Conservation (phyloP, 768 basidiomycete species). For the Mycena galopus region DNA sequence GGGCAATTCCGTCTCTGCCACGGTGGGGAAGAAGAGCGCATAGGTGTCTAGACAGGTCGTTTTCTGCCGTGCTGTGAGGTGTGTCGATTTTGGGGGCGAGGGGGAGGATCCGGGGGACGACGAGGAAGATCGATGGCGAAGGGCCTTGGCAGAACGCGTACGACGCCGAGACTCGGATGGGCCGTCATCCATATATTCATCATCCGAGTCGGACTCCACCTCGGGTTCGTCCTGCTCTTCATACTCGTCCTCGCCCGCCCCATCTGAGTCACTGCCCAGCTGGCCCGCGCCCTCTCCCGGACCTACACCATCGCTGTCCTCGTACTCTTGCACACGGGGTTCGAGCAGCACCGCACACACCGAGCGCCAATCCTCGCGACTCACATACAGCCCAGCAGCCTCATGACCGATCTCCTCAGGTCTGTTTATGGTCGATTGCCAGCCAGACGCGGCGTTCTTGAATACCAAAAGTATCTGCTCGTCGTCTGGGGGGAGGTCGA, state of each 20-base stretch:
- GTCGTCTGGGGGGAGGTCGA: slow-evolving; percentile 81
- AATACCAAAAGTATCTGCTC: slow-evolving; percentile 80
- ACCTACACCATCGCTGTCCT: slow-evolving; percentile 40
- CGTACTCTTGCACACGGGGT: slow-evolving; percentile 47
- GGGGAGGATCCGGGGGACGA: slow-evolving; percentile 7
- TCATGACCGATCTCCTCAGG: slow-evolving; percentile 31
- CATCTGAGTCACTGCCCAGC: slow-evolving; percentile 27
- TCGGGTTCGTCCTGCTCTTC: slow-evolving; percentile 27
- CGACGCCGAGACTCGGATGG: slow-evolving; percentile 38
- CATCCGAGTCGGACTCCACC: slow-evolving; percentile 44
- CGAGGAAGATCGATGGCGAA: slow-evolving; percentile 18
- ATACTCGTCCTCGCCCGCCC: slow-evolving; percentile 32
- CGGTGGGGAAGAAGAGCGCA: slow-evolving; percentile 79
- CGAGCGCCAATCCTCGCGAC: slow-evolving; percentile 80
- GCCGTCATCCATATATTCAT: slow-evolving; percentile 49
- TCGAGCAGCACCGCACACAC: slow-evolving; percentile 84
- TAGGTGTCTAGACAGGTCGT: slow-evolving; percentile 71
- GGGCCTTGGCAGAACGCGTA: not conserved
- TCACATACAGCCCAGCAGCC: slow-evolving; percentile 54
- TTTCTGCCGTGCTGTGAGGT: slow-evolving; percentile 66
- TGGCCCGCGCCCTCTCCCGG: too few relatives aligned
- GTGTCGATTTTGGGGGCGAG: slow-evolving; percentile 24
- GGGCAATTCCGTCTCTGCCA: slow-evolving; percentile 59
- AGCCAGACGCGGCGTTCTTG: slow-evolving; percentile 80
- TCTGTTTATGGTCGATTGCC: slow-evolving; percentile 55